Conservation (phyloP, 495 filamentous ascomycete genomes). For the Sordaria brevicollis region DNA sequence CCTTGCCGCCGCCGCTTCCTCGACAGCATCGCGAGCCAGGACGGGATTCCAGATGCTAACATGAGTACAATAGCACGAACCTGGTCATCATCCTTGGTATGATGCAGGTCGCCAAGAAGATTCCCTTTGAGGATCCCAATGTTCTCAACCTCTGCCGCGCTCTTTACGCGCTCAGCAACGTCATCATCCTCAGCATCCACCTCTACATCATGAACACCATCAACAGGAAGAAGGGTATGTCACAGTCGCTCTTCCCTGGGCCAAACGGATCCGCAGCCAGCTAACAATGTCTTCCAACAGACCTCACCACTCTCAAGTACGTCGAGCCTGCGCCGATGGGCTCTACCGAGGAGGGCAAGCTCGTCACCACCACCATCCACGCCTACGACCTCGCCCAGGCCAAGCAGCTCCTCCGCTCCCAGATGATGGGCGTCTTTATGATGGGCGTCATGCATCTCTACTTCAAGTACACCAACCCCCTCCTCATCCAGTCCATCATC, state of each 20-base stretch:
- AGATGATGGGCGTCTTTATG: constrained; percentile 93
- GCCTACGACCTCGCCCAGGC: constrained; percentile 86
- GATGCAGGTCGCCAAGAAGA: constrained; percentile 95
- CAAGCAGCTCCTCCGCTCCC: constrained; percentile 68
- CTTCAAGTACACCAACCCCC: constrained; percentile 98
- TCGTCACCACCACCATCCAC: constrained; percentile 88
- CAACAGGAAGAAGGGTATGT: constrained; percentile 87
- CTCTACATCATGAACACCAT: constrained; percentile 73
- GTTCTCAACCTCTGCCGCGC: constrained; percentile 76
- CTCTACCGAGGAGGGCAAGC: constrained; percentile 82
- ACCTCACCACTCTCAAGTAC: constrained; percentile 96
- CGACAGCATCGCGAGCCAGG: background rate
- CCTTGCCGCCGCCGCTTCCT: background rate
- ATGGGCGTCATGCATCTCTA: constrained; percentile 98
- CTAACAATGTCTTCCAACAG: constrained; percentile 34
- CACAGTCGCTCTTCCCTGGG: background rate
- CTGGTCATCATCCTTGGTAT: constrained; percentile 88
- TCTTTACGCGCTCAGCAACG: constrained; percentile 75
- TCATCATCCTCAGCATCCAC: constrained; percentile 78
- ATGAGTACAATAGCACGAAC: constrained; percentile 62
- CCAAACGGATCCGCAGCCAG: background rate
- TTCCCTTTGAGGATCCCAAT: constrained; percentile 85
- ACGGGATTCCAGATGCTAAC: background rate
- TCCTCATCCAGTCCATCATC: constrained; percentile 96
- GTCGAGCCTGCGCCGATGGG: constrained; percentile 91